A percentile compares a stretch with the other conserved stretches of the same genome.
These are phyloP conservation scores for Trichoderma atrobrunneum DNA, from an alignment of 2,329 filamentous ascomycete species.

Conservation along the genomic window DNA sequence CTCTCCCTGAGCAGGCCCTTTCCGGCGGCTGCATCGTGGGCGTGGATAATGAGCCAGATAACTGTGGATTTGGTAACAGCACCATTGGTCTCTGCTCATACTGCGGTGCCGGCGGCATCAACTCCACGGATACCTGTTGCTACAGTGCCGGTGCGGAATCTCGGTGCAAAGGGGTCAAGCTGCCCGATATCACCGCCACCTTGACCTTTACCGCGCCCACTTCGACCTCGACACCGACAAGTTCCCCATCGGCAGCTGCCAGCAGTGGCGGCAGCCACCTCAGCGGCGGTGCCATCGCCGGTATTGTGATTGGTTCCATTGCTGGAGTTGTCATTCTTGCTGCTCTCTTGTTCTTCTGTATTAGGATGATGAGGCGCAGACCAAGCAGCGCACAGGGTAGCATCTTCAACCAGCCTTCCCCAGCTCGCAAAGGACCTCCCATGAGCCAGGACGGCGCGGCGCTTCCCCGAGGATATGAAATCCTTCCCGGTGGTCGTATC, in stretches of 20 bases:
- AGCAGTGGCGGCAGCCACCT: slow-evolving; percentile 45
- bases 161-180: slow-evolving; percentile 70
- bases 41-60: slow-evolving; percentile 73
- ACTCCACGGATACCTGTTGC: slow-evolving; percentile 94
- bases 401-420: slow-evolving; percentile 87
- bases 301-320: slow-evolving; percentile 80
- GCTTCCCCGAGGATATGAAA: slow-evolving; percentile 60
- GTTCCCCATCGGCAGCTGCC: not conserved
- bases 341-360: slow-evolving; percentile 66
- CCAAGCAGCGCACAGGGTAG: slow-evolving; percentile 63
- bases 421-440: slow-evolving; percentile 52
- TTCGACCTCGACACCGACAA: slow-evolving; percentile 35
- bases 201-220: slow-evolving; percentile 56
- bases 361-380: slow-evolving; percentile 49
- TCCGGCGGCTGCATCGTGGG: slow-evolving; percentile 73
- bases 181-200: slow-evolving; percentile 72
- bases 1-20: slow-evolving; percentile 76
- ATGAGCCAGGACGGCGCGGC: slow-evolving; percentile 38
- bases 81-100: slow-evolving; percentile 80
- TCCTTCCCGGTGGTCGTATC: slow-evolving; percentile 83
- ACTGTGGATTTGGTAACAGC: slow-evolving; percentile 79
- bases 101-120: slow-evolving; percentile 77
- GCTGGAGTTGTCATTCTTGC: slow-evolving; percentile 68
- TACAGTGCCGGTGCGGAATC: slow-evolving; percentile 72
- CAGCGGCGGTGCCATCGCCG: slow-evolving; percentile 85